phyloP scores from a whole-genome alignment of 768 basidiomycete genomes.

The Dioszegia aurantiaca region DNA sequence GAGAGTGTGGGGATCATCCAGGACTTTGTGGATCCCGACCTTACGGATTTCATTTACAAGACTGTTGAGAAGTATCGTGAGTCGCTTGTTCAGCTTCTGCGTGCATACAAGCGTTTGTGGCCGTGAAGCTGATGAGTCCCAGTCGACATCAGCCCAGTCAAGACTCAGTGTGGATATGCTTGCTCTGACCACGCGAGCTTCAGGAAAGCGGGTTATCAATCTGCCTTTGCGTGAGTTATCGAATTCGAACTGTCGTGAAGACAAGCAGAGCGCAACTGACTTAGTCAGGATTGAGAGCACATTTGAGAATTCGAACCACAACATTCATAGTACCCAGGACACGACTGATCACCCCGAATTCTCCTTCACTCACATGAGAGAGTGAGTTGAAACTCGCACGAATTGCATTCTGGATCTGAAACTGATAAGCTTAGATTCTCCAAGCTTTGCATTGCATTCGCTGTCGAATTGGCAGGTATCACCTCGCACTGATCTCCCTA shows the following conservation, averaged over 20 bases:
- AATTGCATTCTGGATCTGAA: background rate
- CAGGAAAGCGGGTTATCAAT: conserved; percentile 70
- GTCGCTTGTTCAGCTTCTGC: conserved; percentile 20
- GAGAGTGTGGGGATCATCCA: conserved; percentile 71
- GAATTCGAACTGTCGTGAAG: too few relatives aligned
- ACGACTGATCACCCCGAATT: conserved; percentile 82
- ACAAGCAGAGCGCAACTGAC: conserved; percentile 9
- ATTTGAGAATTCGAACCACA: conserved; percentile 60
- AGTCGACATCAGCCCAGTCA: conserved; percentile 75
- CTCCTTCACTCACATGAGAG: conserved; percentile 82
- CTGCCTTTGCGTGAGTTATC: conserved; percentile 59
- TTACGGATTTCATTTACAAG: conserved; percentile 75
- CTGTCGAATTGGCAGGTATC: conserved; percentile 67
- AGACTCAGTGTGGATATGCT: conserved; percentile 87
- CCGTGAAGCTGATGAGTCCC: conserved; percentile 8
- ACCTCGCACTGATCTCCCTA: background rate
- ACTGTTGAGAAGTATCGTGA: conserved; percentile 68
- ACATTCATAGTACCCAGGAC: conserved; percentile 78
- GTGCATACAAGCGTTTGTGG: background rate
- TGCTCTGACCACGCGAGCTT: conserved; percentile 72
- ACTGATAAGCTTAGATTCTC: conserved; percentile 58
- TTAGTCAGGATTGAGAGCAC: conserved; percentile 51
- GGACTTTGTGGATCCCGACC: conserved; percentile 68
- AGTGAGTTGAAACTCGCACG: conserved; percentile 36
- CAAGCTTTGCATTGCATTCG: conserved; percentile 75